Conservation (phyloP, 108 stramenopile genomes). For the Conticribra guillardii region DNA sequence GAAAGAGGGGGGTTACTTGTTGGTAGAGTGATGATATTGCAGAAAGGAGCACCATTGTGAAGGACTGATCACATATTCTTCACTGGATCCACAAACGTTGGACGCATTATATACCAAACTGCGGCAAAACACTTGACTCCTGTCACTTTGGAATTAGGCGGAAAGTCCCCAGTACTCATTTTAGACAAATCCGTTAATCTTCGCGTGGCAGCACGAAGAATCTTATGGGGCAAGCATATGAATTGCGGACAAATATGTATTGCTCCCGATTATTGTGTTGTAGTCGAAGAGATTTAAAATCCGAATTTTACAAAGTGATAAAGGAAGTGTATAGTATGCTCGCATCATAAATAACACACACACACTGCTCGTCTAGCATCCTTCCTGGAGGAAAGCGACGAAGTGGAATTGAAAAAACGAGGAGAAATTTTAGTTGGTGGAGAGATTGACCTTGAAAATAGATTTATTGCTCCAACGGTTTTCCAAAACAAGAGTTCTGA, state of each 20-base stretch:
- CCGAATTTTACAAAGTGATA: constrained; percentile 4
- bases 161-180: constrained; percentile 82
- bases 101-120: constrained; percentile 72
- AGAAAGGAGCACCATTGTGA: constrained; percentile 25
- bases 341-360: constrained; percentile 10
- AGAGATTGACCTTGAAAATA: constrained; percentile 30
- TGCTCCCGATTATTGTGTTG: constrained; percentile 77
- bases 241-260: constrained; percentile 94
- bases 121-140: constrained; percentile 91
- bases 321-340: constrained; percentile 14
- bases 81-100: constrained; percentile 81
- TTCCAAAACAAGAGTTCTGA: constrained; percentile 58
- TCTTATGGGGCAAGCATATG: constrained; percentile 65
- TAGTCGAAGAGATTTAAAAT: constrained; percentile 30
- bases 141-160: constrained; percentile 90
- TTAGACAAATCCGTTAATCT: constrained; percentile 71
- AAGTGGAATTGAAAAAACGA: constrained; percentile 12
- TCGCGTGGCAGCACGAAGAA: constrained; percentile 60
- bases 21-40: constrained; percentile 35
- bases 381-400: constrained; percentile 51
- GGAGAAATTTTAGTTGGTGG: constrained; percentile 51
- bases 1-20: constrained; percentile 46
- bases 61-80: constrained; percentile 86
- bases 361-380: background rate
- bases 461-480: constrained; percentile 70